These are phyloP conservation scores for Spizellomyces punctatus DNA, from an alignment of 192 early-diverging fungal genomes.

Conservation along the genomic window DNA sequence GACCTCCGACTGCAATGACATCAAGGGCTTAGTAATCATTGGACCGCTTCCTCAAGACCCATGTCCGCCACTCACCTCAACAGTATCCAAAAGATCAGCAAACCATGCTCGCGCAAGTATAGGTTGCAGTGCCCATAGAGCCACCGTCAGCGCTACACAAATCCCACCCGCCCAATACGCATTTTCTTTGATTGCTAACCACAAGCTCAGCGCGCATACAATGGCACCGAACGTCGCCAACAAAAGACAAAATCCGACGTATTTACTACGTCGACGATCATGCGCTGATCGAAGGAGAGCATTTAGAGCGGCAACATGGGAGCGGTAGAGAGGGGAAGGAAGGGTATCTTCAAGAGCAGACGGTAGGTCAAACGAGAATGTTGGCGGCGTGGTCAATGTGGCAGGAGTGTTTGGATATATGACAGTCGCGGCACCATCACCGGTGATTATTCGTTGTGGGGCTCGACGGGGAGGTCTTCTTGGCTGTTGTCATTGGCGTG, in stretches of 20 bases:
- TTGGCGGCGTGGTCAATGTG: neutral
- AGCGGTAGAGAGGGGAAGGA: constrained; percentile 31
- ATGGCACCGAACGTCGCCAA: neutral
- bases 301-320: constrained; percentile 34
- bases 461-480: neutral
- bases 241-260: neutral
- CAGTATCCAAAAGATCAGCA: constrained; percentile 7
- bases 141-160: neutral
- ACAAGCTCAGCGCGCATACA: neutral
- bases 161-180: neutral
- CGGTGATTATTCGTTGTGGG: constrained; percentile 24
- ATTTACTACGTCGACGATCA: neutral
- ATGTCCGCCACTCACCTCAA: constrained; percentile 9
- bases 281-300: constrained; percentile 11
- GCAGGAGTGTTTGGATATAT: constrained; percentile 11
- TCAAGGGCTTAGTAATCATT: neutral
- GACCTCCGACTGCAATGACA: constrained; percentile 8
- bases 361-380: constrained; percentile 28
- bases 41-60: neutral
- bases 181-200: neutral
- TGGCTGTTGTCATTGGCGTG: too few relatives aligned
- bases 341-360: constrained; percentile 20
- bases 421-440: constrained; percentile 22
- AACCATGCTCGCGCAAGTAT: constrained; percentile 14
- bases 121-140: neutral